Percentiles rank a stretch among this genome's conserved stretches.
Conservation (phyloP, 2,329 filamentous ascomycete species). For the Penicillium sp. region DNA sequence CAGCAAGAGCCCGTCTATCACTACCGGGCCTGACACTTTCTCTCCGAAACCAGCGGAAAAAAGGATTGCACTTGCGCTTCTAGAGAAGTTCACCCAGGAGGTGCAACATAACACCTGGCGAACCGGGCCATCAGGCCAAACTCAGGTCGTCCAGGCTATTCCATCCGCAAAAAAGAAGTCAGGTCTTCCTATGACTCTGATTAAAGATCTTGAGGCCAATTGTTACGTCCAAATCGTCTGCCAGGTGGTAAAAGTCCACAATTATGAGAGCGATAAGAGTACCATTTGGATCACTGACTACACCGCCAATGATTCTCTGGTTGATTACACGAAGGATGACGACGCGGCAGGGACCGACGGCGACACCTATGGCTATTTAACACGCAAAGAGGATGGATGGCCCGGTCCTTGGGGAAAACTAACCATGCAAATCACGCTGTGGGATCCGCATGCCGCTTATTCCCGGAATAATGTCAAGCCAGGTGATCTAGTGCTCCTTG, state of each 20-base stretch:
- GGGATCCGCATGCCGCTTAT: conserved; percentile 64
- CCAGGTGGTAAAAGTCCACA: conserved; percentile 65
- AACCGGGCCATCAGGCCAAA: background rate
- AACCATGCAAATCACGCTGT: conserved; percentile 71
- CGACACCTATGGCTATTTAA: conserved; percentile 58
- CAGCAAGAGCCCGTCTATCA: conserved; percentile 20
- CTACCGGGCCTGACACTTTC: conserved; percentile 29
- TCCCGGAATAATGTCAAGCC: conserved; percentile 58
- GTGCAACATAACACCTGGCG: background rate
- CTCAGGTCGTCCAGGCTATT: conserved; percentile 10
- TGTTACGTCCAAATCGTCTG: conserved; percentile 70
- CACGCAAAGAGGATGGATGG: conserved; percentile 54
- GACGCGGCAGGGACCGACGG: conserved; percentile 47
- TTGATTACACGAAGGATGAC: conserved; percentile 48
- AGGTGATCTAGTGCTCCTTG: conserved; percentile 65
- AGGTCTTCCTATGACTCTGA: conserved; percentile 53
- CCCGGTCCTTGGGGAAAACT: conserved; percentile 71
- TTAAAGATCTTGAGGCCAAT: conserved; percentile 61
- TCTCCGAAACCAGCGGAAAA: conserved; percentile 31
- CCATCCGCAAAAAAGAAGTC: background rate
- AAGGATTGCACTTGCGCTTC: conserved; percentile 27
- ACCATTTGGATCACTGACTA: conserved; percentile 81
- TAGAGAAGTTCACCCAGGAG: conserved; percentile 18
- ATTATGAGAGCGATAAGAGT: conserved; percentile 47
- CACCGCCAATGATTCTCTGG: conserved; percentile 68